A percentile compares a stretch with the other conserved stretches of the same genome.
phyloP scores from a whole-genome alignment of 768 basidiomycete species.

The Suillus subalutaceus region DNA sequence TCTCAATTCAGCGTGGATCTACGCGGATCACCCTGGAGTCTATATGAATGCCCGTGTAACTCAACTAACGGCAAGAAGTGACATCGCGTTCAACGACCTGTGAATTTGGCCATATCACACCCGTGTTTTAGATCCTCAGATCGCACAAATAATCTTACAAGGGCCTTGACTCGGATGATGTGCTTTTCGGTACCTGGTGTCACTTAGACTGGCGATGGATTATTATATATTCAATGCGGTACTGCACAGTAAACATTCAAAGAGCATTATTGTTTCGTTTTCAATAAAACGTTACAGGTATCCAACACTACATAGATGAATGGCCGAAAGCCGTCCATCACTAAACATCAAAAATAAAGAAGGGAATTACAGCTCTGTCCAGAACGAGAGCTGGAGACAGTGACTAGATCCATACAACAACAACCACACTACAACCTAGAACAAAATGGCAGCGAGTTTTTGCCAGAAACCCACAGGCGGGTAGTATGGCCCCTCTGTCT shows the following conservation, averaged over 20 bases:
- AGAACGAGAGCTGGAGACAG: not conserved
- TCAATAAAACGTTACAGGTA: not conserved
- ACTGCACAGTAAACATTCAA: not conserved
- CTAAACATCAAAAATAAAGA: not conserved
- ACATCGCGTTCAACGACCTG: not conserved
- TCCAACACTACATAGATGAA: not conserved
- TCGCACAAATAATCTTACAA: not conserved
- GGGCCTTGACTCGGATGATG: not conserved
- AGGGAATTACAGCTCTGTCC: not conserved
- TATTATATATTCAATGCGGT: not conserved
- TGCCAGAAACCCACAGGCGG: slow-evolving; percentile 14
- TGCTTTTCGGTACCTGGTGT: not conserved
- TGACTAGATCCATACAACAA: slow-evolving; percentile 3
- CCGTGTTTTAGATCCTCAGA: not conserved
- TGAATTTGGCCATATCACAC: not conserved
- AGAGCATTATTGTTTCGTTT: not conserved
- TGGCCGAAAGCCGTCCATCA: not conserved
- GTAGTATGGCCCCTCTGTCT: slow-evolving; percentile 16
- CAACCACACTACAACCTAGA: slow-evolving; percentile 7
- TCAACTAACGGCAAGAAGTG: not conserved
- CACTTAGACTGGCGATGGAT: not conserved
- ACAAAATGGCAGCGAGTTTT: slow-evolving; percentile 13
- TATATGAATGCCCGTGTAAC: not conserved
- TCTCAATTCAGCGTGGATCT: too few relatives aligned
- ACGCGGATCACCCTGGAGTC: too few relatives aligned